Conservation (phyloP, 2,329 filamentous ascomycete genomes). For the Dryadomyces sulphureus region DNA sequence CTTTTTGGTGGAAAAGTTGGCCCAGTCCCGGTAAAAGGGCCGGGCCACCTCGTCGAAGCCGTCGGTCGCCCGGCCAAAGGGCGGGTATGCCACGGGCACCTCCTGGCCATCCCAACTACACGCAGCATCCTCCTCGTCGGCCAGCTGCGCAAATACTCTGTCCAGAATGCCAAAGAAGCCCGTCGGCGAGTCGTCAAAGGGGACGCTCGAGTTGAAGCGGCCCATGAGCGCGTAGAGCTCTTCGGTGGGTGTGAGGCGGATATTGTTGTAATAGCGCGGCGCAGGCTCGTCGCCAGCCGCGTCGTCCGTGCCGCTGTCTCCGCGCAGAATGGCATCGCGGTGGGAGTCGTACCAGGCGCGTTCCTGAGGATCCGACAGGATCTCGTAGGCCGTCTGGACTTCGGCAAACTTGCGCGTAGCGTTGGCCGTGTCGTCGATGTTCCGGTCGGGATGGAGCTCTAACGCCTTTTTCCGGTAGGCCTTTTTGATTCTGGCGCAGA, state of each 20-base stretch:
- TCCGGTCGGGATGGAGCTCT: slow-evolving; percentile 88
- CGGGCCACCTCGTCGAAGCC: slow-evolving; percentile 62
- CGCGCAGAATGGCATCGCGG: slow-evolving; percentile 66
- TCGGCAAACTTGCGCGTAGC: slow-evolving; percentile 81
- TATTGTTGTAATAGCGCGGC: slow-evolving; percentile 38
- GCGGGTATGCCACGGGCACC: slow-evolving; percentile 47
- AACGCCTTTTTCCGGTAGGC: slow-evolving; percentile 84
- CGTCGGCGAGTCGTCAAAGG: slow-evolving; percentile 63
- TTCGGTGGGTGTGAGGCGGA: slow-evolving; percentile 63
- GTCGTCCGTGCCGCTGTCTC: slow-evolving; percentile 32
- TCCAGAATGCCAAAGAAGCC: slow-evolving; percentile 77
- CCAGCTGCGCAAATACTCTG: slow-evolving; percentile 66
- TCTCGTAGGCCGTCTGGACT: slow-evolving; percentile 82
- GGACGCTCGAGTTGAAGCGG: slow-evolving; percentile 62
- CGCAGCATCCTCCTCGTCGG: slow-evolving; percentile 63
- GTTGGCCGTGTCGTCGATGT: slow-evolving; percentile 64
- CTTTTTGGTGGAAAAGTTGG: slow-evolving; percentile 69
- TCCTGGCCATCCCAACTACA: slow-evolving; percentile 52
- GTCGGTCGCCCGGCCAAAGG: slow-evolving; percentile 67
- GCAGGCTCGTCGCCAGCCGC: slow-evolving; percentile 22
- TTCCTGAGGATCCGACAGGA: slow-evolving; percentile 92
- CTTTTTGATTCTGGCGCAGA: slow-evolving; percentile 59
- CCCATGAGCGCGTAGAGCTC: slow-evolving; percentile 68
- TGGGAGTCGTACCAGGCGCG: slow-evolving; percentile 97
- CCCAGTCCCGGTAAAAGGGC: slow-evolving; percentile 71